Evolutionary conservation across 2,329 filamentous ascomycete species (phyloP).

Genomic region (Colletotrichum eremochloae): DNA sequence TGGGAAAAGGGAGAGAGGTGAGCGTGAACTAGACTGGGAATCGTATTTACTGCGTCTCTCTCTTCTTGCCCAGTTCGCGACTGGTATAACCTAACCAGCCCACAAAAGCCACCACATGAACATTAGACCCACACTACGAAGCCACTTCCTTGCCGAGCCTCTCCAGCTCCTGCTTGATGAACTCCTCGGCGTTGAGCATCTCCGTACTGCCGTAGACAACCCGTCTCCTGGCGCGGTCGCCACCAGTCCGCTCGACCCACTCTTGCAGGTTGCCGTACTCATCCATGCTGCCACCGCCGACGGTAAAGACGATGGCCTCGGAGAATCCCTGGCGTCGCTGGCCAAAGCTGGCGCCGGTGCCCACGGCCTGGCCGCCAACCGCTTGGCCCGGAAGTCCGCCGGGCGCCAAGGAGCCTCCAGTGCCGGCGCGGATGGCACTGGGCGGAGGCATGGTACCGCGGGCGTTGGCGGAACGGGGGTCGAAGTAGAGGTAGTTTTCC

Average conservation of each 20-base stretch:
- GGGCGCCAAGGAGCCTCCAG: conserved; percentile 56
- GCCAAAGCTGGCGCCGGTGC: conserved; percentile 87
- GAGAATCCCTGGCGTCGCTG: conserved; percentile 90
- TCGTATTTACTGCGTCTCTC: conserved; percentile 23
- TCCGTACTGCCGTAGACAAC: conserved; percentile 97
- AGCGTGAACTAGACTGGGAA: conserved; percentile 13
- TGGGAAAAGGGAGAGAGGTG: background rate
- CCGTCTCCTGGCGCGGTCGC: conserved; percentile 77
- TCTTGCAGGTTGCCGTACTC: conserved; percentile 98
- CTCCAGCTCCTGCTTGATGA: conserved; percentile 74
- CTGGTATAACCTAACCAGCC: background rate
- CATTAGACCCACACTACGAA: conserved; percentile 42
- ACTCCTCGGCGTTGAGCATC: conserved; percentile 76
- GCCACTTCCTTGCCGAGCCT: conserved; percentile 71
- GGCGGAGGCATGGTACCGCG: conserved; percentile 91
- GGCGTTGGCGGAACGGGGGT: conserved; percentile 92
- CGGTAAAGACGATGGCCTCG: conserved; percentile 93
- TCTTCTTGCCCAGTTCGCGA: background rate
- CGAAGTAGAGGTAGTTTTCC: conserved; percentile 97
- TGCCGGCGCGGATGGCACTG: conserved; percentile 67
- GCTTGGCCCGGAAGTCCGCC: conserved; percentile 61
- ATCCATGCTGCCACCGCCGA: conserved; percentile 97
- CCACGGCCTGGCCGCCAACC: conserved; percentile 63
- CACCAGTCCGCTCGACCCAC: conserved; percentile 86
- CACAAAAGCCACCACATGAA: background rate